Conservation (phyloP, 495 filamentous ascomycete species). For the Lepidopterella palustris region DNA sequence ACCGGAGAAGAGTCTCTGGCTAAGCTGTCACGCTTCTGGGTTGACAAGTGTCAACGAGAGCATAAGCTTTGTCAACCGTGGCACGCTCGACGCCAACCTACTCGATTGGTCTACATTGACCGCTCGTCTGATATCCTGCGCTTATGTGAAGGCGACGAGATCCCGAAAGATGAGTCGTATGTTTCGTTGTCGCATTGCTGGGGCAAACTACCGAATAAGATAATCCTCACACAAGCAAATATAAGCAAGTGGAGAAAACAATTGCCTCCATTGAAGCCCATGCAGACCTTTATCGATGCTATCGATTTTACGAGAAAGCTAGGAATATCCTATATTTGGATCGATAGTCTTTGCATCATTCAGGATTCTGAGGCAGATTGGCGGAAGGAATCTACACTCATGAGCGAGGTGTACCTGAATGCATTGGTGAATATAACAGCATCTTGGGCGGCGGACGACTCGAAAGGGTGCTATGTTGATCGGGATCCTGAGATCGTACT, state of each 20-base stretch:
- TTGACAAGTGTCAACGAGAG: too few species aligned
- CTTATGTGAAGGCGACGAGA: background rate
- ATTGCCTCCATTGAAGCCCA: background rate
- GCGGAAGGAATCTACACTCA: background rate
- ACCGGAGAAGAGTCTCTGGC: too few species aligned
- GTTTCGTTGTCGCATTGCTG: background rate
- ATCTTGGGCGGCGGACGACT: too few species aligned
- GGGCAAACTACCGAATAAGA: background rate
- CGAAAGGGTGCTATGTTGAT: too few species aligned
- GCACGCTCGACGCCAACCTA: too few species aligned
- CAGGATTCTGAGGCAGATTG: background rate
- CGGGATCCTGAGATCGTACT: too few species aligned
- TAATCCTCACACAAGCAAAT: background rate
- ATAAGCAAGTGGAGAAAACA: background rate
- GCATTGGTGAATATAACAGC: too few species aligned
- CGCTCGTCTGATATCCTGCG: background rate
- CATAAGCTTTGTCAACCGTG: too few species aligned
- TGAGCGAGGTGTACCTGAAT: conserved; percentile 1
- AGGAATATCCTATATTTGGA: background rate
- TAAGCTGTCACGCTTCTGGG: too few species aligned
- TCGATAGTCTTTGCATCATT: background rate
- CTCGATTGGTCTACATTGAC: background rate
- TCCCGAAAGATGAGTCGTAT: background rate
- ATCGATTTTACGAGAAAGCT: background rate
- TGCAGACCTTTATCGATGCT: background rate